A percentile compares a stretch with the other conserved stretches of the same genome.
Conservation (phyloP, 2,329 filamentous ascomycete genomes). For the Monosporascus sp. region DNA sequence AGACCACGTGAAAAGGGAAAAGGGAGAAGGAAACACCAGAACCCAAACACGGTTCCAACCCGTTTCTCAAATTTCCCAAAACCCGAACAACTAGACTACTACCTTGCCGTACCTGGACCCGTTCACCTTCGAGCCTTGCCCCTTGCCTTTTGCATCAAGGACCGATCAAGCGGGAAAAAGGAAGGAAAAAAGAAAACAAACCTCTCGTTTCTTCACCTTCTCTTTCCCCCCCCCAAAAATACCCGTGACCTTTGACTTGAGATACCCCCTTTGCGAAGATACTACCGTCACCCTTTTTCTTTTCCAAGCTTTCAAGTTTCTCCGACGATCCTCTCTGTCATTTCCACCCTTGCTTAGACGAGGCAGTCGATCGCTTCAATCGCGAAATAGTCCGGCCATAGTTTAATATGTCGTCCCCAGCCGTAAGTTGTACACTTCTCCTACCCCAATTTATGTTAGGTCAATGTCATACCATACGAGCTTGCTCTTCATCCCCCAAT, state of each 20-base stretch:
- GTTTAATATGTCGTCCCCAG: slow-evolving; percentile 31
- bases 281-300: slow-evolving; percentile 8
- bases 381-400: slow-evolving; percentile 19
- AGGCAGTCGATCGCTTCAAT: slow-evolving; percentile 9
- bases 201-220: not conserved
- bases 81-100: not conserved
- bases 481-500: not conserved
- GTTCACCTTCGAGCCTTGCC: not conserved
- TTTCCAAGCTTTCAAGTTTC: slow-evolving; percentile 10
- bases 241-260: slow-evolving; percentile 5
- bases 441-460: not conserved
- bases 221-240: slow-evolving; percentile 4
- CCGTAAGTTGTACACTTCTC: slow-evolving; percentile 22
- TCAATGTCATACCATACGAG: too few species aligned
- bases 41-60: not conserved
- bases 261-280: slow-evolving; percentile 24
- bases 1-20: not conserved
- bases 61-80: not conserved
- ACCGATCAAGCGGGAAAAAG: not conserved
- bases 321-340: slow-evolving; percentile 7
- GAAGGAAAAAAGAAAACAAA: too few species aligned
- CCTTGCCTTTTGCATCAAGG: not conserved
- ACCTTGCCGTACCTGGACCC: not conserved
- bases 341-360: slow-evolving; percentile 11
- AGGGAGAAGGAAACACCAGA: not conserved